Conservation (phyloP, 768 basidiomycete species). For the Boletus coccyginus region DNA sequence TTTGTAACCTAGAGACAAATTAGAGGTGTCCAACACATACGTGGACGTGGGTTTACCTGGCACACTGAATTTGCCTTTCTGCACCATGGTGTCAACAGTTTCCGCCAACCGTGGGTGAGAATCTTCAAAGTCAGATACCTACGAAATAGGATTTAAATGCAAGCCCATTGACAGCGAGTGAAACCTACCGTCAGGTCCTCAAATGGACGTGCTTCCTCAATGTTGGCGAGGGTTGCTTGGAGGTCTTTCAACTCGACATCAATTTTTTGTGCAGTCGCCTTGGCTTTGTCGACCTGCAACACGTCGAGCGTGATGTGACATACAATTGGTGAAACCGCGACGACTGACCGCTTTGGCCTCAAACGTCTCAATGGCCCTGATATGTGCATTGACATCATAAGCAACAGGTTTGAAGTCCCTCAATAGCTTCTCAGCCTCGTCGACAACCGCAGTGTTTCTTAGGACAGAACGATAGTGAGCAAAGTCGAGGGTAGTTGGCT, state of each 20-base stretch:
- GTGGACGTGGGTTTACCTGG: conserved; percentile 56
- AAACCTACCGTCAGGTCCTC: conserved; percentile 89
- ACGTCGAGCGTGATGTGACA: conserved; percentile 4
- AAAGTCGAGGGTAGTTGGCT: conserved; percentile 85
- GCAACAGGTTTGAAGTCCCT: conserved; percentile 91
- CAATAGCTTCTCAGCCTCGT: conserved; percentile 88
- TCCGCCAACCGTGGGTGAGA: conserved; percentile 92
- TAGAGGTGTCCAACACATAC: not conserved
- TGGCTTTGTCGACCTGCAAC: conserved; percentile 76
- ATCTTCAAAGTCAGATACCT: conserved; percentile 87
- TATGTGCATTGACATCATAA: conserved; percentile 84
- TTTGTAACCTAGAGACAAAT: conserved; percentile 63
- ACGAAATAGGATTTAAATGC: conserved; percentile 4
- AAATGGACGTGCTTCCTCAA: conserved; percentile 95
- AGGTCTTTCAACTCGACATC: conserved; percentile 89
- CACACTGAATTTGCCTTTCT: conserved; percentile 98
- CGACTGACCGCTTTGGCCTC: conserved; percentile 86
- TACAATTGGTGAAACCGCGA: not conserved
- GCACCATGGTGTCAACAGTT: conserved; percentile 90
- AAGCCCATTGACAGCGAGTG: not conserved
- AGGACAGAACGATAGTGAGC: conserved; percentile 87
- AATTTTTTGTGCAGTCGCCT: conserved; percentile 88
- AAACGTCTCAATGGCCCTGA: conserved; percentile 96
- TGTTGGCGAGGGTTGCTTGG: conserved; percentile 91
- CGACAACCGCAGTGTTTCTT: conserved; percentile 90